phyloP scores from a whole-genome alignment of 2,329 filamentous ascomycete species.

The Chaetothyriales sp. region DNA sequence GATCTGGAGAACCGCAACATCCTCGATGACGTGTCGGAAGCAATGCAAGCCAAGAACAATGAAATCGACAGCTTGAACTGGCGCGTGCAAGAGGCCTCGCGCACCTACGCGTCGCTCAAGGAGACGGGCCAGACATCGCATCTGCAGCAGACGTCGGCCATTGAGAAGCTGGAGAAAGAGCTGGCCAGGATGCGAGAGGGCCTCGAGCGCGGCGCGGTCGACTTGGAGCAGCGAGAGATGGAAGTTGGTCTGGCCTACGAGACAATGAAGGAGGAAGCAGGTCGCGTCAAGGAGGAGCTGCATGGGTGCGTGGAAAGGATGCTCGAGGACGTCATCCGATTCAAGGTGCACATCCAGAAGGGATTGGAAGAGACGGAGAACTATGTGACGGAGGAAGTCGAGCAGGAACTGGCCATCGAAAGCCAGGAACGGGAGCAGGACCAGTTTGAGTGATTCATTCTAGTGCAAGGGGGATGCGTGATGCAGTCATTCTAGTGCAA shows the following conservation, averaged over 20 bases:
- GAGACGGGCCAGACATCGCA: conserved; percentile 80
- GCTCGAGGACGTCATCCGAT: conserved; percentile 93
- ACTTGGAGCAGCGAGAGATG: conserved; percentile 50
- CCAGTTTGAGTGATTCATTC: not conserved
- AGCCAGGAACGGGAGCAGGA: conserved; percentile 2
- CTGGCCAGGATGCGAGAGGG: conserved; percentile 40
- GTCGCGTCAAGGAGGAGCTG: conserved; percentile 69
- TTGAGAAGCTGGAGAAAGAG: conserved; percentile 98
- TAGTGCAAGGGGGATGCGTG: too few relatives aligned
- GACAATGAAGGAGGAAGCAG: conserved; percentile 17
- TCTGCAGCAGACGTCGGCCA: conserved; percentile 77
- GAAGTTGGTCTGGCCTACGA: conserved; percentile 18
- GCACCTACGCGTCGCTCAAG: conserved; percentile 75
- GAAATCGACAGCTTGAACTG: conserved; percentile 90
- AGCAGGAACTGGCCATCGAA: conserved; percentile 44
- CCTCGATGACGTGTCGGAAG: conserved; percentile 87
- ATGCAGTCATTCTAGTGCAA: not conserved
- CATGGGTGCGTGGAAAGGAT: conserved; percentile 94
- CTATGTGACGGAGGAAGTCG: conserved; percentile 87
- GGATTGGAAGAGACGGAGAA: conserved; percentile 85
- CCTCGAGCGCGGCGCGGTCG: conserved; percentile 22
- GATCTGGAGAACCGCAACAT: conserved; percentile 93
- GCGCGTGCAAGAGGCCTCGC: conserved; percentile 71
- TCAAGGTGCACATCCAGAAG: conserved; percentile 95
- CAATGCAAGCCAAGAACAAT: conserved; percentile 85